Percentiles rank a stretch among this genome's conserved stretches.
These are phyloP conservation scores for Cyclotella atomus DNA, from an alignment of 108 stramenopile genomes.

Conservation along the genomic window DNA sequence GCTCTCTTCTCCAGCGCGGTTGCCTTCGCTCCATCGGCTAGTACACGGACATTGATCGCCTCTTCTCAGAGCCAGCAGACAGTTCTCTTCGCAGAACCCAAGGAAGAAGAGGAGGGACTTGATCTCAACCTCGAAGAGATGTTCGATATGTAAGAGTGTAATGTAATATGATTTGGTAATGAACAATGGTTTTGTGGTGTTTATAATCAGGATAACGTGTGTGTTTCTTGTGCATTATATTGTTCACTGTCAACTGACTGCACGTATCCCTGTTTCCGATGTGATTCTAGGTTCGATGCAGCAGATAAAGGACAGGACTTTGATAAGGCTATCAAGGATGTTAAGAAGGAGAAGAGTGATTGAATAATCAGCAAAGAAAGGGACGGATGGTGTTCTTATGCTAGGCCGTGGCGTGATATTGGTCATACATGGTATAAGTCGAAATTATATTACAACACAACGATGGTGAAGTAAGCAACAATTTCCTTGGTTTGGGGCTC, in stretches of 20 bases:
- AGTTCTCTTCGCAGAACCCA: conserved; percentile 50
- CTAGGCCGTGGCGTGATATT: too few species aligned
- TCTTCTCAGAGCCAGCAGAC: conserved; percentile 5
- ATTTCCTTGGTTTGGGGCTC: too few species aligned
- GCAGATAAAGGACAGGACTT: conserved; percentile 84
- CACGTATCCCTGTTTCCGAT: neutral
- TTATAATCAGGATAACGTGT: neutral
- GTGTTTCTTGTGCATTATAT: neutral
- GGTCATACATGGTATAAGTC: too few species aligned
- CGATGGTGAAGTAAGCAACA: too few species aligned
- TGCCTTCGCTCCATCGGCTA: conserved; percentile 59
- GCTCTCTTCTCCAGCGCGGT: conserved; percentile 37
- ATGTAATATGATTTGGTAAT: neutral
- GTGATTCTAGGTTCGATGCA: conserved; percentile 72
- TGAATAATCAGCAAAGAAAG: neutral
- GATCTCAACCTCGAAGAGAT: conserved; percentile 87
- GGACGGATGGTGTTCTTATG: too few species aligned
- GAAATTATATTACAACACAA: too few species aligned
- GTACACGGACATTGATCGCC: conserved; percentile 7
- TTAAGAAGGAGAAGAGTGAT: conserved; percentile 64
- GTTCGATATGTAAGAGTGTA: conserved; percentile 55
- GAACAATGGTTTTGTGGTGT: neutral
- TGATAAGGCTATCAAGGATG: conserved; percentile 79
- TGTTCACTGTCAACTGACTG: neutral
- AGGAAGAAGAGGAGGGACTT: conserved; percentile 70